Base-by-base conservation (phyloP, 108 stramenopile genomes). In the Aurantiochytrium sp. region DNA sequence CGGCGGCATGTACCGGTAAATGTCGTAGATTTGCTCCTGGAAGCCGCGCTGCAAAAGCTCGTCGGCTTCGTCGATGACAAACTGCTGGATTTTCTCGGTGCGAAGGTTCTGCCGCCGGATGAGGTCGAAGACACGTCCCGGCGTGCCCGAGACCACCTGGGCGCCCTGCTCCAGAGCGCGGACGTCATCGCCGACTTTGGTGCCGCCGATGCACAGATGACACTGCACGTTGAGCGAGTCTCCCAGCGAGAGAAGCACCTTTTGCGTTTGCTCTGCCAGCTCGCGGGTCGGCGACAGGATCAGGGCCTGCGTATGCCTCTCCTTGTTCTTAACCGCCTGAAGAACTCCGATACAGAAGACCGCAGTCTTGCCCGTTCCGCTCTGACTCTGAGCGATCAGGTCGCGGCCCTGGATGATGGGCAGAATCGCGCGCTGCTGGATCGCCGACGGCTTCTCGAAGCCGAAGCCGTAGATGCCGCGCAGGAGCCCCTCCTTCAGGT, bases 1-100 rank as follows among this genome's bases (percentile, higher is more conserved):
- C 2, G 97, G 93, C 8, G 99, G 99, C 19, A 99, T 87, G 89
- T 95, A 96, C 32, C 98, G 89, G 90, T 98, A 99, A 86, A 99
- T 98, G 90, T 99, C 98, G 89, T 99, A 99, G 90, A 99, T 98
- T 91, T 99, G 99, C 85, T 97, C 99, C 89, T 99, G 98, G 94
- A 99, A 99, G 0, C 98, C 99, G 55, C 95, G 91, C 89, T 93
- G 93, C 27, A 99, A 90, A 96, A 99, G 97, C 92, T 99, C 99
- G 92, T 99, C 99, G n/a, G 99, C 99, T 88, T 99, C 99, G 88
- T 99, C 99, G 88, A 99, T 94, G 85, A 99, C 96, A 55, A 97
- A 92, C 31, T 96, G 93, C 91, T 96, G 96, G 48, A 99, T 81
- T 39, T 91, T 89, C 4, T 87, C 69, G 54, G 97, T 96, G 36